Percentiles rank a stretch among this genome's conserved stretches.
These are phyloP conservation scores for Alternaria panax DNA, from an alignment of 2,329 filamentous ascomycete species.

Conservation along the genomic window DNA sequence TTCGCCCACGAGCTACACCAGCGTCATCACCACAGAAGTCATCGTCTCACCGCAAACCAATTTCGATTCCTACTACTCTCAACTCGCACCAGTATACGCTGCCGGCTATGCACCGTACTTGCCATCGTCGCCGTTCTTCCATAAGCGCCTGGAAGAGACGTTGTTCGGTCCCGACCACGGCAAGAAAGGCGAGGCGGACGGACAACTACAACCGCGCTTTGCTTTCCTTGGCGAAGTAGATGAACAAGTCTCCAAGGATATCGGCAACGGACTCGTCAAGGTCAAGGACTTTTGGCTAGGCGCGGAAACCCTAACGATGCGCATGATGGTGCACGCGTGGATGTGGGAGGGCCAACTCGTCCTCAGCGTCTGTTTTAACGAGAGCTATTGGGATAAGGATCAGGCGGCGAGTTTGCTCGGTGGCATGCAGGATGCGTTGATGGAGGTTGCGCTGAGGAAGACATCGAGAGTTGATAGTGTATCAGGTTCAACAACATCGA, in stretches of 20 bases:
- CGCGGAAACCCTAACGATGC: constrained; percentile 30
- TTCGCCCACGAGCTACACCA: constrained; percentile 31
- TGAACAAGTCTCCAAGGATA: constrained; percentile 24
- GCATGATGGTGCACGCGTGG: constrained; percentile 37
- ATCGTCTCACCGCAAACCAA: constrained; percentile 25
- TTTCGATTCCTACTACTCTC: constrained; percentile 25
- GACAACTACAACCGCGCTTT: constrained; percentile 26
- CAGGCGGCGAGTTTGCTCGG: constrained; percentile 21
- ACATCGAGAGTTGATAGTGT: neutral
- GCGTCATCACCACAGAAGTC: constrained; percentile 29
- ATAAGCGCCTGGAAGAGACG: constrained; percentile 27
- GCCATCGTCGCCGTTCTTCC: constrained; percentile 25
- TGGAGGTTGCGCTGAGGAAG: constrained; percentile 18
- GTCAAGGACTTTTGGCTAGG: constrained; percentile 36
- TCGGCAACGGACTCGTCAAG: constrained; percentile 22
- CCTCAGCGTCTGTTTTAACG: constrained; percentile 32
- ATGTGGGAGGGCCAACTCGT: constrained; percentile 28
- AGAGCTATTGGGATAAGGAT: constrained; percentile 31
- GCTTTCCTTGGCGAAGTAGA: constrained; percentile 29
- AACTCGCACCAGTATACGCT: constrained; percentile 31
- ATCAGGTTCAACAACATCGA: neutral
- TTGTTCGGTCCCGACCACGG: constrained; percentile 3
- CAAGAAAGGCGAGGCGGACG: constrained; percentile 20
- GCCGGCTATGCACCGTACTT: constrained; percentile 27
- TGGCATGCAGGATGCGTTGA: constrained; percentile 23